These are phyloP conservation scores for Leptographium lundbergii DNA, from an alignment of 2,329 filamentous ascomycete species.

Conservation along the genomic window DNA sequence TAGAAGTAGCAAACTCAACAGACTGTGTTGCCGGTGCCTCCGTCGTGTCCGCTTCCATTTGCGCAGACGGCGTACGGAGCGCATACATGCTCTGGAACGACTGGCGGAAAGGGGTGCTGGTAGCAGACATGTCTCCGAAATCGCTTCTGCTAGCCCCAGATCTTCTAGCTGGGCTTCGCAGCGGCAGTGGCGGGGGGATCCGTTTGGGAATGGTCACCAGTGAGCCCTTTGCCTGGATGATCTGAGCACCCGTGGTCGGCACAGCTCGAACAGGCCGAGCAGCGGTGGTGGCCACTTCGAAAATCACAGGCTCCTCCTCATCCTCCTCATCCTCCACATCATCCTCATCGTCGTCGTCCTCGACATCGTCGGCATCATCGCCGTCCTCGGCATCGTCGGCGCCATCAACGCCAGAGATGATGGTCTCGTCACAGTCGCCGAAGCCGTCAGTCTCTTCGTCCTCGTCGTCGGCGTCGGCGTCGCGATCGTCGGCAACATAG, in stretches of 20 bases:
- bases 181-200: constrained; percentile 62
- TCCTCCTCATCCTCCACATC: constrained; percentile 27
- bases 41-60: background rate
- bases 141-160: constrained; percentile 40
- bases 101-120: constrained; percentile 37
- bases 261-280: constrained; percentile 44
- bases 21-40: background rate
- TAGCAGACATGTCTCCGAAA: constrained; percentile 45
- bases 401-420: background rate
- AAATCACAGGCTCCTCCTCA: constrained; percentile 58
- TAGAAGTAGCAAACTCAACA: background rate
- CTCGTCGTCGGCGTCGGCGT: constrained; percentile 26
- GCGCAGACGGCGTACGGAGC: background rate
- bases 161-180: constrained; percentile 57
- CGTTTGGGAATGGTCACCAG: constrained; percentile 79
- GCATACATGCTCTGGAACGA: constrained; percentile 24
- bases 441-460: constrained; percentile 34
- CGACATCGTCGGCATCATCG: constrained; percentile 18
- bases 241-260: constrained; percentile 52
- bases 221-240: constrained; percentile 60
- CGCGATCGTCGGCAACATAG: constrained; percentile 16
- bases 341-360: constrained; percentile 39
- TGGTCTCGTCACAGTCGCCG: background rate
- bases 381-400: constrained; percentile 34
- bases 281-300: constrained; percentile 48